Conservation (phyloP, 352 stramenopile genomes). For the Phytophthora gonapodyides region DNA sequence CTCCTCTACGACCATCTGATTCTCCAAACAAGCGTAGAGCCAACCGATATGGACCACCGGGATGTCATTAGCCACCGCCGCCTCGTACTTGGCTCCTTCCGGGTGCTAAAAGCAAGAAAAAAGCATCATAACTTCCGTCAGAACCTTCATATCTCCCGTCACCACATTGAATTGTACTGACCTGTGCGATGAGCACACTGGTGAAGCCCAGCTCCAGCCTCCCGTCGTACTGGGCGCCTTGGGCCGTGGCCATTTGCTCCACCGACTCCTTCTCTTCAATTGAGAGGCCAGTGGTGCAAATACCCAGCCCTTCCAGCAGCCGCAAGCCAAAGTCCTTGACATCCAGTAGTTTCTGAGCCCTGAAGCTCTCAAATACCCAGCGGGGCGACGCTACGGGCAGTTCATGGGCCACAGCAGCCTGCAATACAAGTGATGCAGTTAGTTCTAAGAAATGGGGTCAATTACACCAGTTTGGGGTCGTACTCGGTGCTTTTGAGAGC, state of each 20-base stretch:
- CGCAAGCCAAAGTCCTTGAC: conserved; percentile 39
- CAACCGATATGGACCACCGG: conserved; percentile 73
- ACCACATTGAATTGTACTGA: conserved; percentile 9
- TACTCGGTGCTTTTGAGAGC: conserved; percentile 70
- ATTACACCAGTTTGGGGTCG: conserved; percentile 8
- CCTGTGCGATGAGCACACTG: conserved; percentile 64
- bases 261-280: conserved; percentile 58
- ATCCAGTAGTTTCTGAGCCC: conserved; percentile 48
- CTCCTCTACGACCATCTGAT: conserved; percentile 48
- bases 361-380: conserved; percentile 78
- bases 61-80: conserved; percentile 56
- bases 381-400: conserved; percentile 50
- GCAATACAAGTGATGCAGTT: conserved; percentile 6
- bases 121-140: not conserved
- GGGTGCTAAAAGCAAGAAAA: conserved; percentile 29
- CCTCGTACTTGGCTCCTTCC: conserved; percentile 69
- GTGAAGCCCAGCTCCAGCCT: conserved; percentile 65
- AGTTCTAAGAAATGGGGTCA: not conserved
- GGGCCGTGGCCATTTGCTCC: conserved; percentile 41
- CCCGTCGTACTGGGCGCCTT: conserved; percentile 63
- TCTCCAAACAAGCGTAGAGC: conserved; percentile 71
- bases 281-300: conserved; percentile 71
- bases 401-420: conserved; percentile 52
- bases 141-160: conserved; percentile 3
- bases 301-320: conserved; percentile 60